Evolutionary conservation across 768 basidiomycete genomes (phyloP).

Genomic region (Pleurotus giganteus): DNA sequence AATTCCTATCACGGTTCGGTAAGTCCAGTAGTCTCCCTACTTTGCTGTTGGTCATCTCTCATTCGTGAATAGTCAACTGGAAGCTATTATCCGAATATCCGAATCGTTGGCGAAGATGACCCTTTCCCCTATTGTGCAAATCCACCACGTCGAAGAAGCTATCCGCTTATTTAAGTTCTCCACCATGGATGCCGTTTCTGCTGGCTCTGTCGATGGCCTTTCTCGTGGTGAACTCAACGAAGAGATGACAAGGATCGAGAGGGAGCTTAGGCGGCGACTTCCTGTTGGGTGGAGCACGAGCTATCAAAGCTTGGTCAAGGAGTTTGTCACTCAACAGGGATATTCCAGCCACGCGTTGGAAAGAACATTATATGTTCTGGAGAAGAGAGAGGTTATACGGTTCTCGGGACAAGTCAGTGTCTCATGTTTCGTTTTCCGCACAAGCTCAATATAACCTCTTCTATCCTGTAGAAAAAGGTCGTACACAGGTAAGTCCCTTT

Average conservation of each 20-base stretch:
- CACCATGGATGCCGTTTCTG: slow-evolving; percentile 98
- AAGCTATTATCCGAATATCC: slow-evolving; percentile 98
- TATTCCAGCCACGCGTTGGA: slow-evolving; percentile 91
- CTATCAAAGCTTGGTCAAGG: slow-evolving; percentile 88
- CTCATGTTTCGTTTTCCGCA: background rate
- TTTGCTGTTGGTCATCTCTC: slow-evolving; percentile 1
- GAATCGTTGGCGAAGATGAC: slow-evolving; percentile 96
- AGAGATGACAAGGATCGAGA: slow-evolving; percentile 88
- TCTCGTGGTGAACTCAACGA: slow-evolving; percentile 90
- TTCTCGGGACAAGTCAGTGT: slow-evolving; percentile 70
- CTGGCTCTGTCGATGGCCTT: slow-evolving; percentile 90
- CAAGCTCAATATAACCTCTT: slow-evolving; percentile 6
- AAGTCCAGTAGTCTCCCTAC: slow-evolving; percentile 21
- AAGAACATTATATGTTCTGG: slow-evolving; percentile 84
- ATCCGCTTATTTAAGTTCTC: slow-evolving; percentile 98
- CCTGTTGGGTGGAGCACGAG: slow-evolving; percentile 97
- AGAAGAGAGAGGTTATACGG: slow-evolving; percentile 92
- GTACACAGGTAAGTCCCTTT: slow-evolving; percentile 34
- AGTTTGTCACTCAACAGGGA: slow-evolving; percentile 92
- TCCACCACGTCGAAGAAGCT: slow-evolving; percentile 96
- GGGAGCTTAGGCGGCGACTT: slow-evolving; percentile 76
- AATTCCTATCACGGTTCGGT: slow-evolving; percentile 98
- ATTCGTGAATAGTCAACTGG: slow-evolving; percentile 65
- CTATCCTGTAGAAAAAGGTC: slow-evolving; percentile 38
- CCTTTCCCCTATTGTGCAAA: slow-evolving; percentile 79